Conservation (phyloP, 2,329 filamentous ascomycete genomes). For the Metarhizium brunneum region DNA sequence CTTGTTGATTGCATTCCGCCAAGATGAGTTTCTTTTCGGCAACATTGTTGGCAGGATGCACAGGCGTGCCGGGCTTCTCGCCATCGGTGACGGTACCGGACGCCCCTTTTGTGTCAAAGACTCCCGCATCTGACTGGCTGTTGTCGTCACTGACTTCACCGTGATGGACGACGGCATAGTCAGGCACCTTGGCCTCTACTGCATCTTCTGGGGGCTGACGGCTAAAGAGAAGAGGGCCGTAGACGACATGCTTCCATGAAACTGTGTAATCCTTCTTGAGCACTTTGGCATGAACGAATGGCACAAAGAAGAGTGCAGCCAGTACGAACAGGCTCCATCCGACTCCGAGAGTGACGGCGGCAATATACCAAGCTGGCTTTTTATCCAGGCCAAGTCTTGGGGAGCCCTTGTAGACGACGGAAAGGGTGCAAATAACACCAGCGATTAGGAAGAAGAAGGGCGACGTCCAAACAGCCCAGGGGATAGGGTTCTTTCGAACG, state of each 20-base stretch:
- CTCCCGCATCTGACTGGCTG: conserved; percentile 16
- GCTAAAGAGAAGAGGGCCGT: conserved; percentile 54
- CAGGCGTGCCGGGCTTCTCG: background rate
- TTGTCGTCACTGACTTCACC: conserved; percentile 26
- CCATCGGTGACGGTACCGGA: background rate
- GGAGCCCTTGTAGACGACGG: conserved; percentile 74
- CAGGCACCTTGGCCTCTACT: conserved; percentile 51
- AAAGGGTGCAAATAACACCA: conserved; percentile 64
- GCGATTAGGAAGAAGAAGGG: conserved; percentile 73
- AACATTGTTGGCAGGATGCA: conserved; percentile 16
- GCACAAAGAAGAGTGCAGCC: conserved; percentile 62
- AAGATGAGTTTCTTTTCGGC: conserved; percentile 34
- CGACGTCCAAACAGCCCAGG: conserved; percentile 63
- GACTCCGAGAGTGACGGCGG: conserved; percentile 53
- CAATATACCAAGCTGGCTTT: conserved; percentile 60
- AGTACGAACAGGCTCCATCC: conserved; percentile 51
- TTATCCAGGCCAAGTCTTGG: conserved; percentile 56
- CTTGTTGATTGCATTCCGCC: conserved; percentile 38
- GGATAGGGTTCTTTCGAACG: conserved; percentile 59
- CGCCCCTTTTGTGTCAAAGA: conserved; percentile 14
- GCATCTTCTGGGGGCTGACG: conserved; percentile 45
- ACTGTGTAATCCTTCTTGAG: conserved; percentile 59
- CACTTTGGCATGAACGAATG: conserved; percentile 55
- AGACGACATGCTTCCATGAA: conserved; percentile 52
- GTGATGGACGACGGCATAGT: conserved; percentile 70